Base-by-base conservation (phyloP, 305 asterid genomes). In the Ruellia speciosa region DNA sequence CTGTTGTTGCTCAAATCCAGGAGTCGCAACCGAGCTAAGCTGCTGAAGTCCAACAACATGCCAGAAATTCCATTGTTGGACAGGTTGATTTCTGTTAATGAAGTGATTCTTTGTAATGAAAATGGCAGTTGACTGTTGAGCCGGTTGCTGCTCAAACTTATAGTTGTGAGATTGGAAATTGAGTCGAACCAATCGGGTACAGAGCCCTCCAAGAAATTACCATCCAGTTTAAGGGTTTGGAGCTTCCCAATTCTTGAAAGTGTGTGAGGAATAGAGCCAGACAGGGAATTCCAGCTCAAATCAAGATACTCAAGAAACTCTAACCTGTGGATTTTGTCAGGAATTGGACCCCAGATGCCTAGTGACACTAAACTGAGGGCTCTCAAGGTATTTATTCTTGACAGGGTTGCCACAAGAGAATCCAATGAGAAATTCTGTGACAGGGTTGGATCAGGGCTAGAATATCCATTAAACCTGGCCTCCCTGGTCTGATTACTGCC, bases 321-420 rank as follows among this genome's bases (percentile, higher is more conserved):
- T 28, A 82, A 56, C 60, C 90, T 62, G 59, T 73, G 78, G 40
- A 82, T 80, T 71, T 73, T 80, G 12, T 56, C 81, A 8, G 82
- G 87, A 51, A 82, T 53, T 12, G 76, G 72, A 18, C 87, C 90
- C 87, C 87, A 80, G 13, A 82, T 69, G 51, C 90, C 90, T 31
- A 80, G 58, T 3, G 87, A 80, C 14, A 82, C 79, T 12, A 82
- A 43, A 50, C 70, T 63, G 14, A 82, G 73, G 19, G 53, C 57
- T 49, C 59, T 80, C 76, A 82, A 66, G 9, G 58, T 72, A 14
- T 74, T 75, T 14, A 82, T 67, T 62, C 90, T 77, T 0, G 90
- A 71, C 67, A 80, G n/a, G 0, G 90, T 82, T 11, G 79, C 81
- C 4, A 80, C 43, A 8, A 82, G 74, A 8, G 90, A 82, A 51